Base-by-base conservation (phyloP, 2,329 filamentous ascomycete genomes). In the Corynespora cassiicola region DNA sequence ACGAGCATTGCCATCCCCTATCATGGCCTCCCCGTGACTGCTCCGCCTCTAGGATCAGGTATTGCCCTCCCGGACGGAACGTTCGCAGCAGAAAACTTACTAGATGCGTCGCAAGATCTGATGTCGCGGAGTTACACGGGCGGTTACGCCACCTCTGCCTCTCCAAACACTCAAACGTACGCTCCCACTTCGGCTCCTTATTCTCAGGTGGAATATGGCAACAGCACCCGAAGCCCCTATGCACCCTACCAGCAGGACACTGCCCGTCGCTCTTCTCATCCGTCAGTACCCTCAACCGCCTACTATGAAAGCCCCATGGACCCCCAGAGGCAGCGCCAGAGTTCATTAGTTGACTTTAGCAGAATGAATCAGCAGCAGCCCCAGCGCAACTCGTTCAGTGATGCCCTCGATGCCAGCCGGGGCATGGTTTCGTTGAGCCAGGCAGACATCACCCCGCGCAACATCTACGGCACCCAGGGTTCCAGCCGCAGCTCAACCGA, bases 381-480 rank as follows among this genome's bases (percentile, higher is more conserved):
- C 64, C 84, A 76, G 32, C 76, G 79, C 38, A 78, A 86, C 55
- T 86, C 85, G 56, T 95, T 91, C 67, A 88, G 86, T 52, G 92
- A 96, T 64, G 89, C 90, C 18, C 83, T 97, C 39, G 92, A 96
- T 67, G 91, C 91, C 16, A 91, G 90, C 66, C 87, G 94, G 46
- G 90, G 90, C 55, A 96, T 97, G 88, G 81, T 96, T 17, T 90
- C 90, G 23, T 88, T 97, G 80, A 95, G 89, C 79, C 90, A 96
- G 72, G 55, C 62, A 7, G 90, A 96, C 57, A 72, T 85, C 58
- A 96, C 90, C 1, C 90, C 91, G 9, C 79, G 91, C 47, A 94
- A 92, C 65, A 89, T 96, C 58, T 96, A 96, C 63, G 89, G 87
- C 45, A 79, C 81, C 50, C 76, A 70, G 41, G 63, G 84, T 32